Evolutionary conservation across 805 yeast species (phyloP), one percentile per base, ranked within the genome.

Genomic region (Zygotorulaspora florentina): DNA sequence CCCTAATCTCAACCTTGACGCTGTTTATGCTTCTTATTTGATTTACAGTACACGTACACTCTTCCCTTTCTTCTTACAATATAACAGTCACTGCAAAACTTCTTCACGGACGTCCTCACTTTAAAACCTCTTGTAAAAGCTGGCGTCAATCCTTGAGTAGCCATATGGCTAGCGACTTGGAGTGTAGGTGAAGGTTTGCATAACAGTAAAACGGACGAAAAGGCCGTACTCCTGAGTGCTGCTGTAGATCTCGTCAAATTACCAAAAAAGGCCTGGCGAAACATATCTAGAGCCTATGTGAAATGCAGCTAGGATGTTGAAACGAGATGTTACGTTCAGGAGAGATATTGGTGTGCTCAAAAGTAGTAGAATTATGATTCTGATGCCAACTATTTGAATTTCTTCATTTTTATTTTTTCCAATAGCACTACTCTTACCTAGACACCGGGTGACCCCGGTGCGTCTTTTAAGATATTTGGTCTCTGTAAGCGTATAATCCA

Each of bases 31-130:
- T 87, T 88, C 52, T 89, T 88, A 65, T 90, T 87, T 39, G 93
- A 75, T 66, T 90, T 93, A 75, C 99, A 91, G 64, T 87, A 83
- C 33, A 93, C 96, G 54, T 87, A 88, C 10, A 90, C 91, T 59
- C 93, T 77, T 35, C 99, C 99, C 70, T 90, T 93, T 68, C 98
- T 84, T 69, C 95, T 85, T 9, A 93, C 96, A 68, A 87, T 79
- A 57, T 84, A 85, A 66, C 99, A 93, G 65, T 87, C 93, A 31
- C 83, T 75, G 67, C 99, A 93, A 69, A 87, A 85, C 73, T 87
- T 93, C 73, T 90, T 90, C 45, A 93, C 95, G 0, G 98, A 79
- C 4, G 97, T 81, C 67, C 91, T 82, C 38, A 89, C 95, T 66
- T 91, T 91, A 76, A 91, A 89, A 3, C 89, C 83, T 67, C 97